phyloP scores from a whole-genome alignment of 257 asterid species.

The Echites panduratus region DNA sequence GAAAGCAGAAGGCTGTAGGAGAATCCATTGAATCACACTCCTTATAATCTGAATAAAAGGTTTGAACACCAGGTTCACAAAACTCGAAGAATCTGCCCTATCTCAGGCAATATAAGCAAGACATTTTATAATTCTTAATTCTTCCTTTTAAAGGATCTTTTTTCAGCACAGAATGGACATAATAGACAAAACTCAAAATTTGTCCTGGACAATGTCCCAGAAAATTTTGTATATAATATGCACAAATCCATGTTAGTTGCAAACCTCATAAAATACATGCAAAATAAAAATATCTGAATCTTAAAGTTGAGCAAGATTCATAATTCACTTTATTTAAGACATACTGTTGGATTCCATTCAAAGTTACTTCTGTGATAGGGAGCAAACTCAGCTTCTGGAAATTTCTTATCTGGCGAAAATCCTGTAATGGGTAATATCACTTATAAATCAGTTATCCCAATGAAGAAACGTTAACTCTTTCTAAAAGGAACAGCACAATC shows the following conservation, averaged over 20 bases:
- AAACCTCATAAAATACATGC: neutral
- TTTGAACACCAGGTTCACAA: neutral
- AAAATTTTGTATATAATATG: neutral
- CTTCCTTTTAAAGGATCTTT: neutral
- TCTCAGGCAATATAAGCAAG: neutral
- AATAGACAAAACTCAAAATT: neutral
- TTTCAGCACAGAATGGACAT: neutral
- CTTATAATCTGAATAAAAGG: too few species aligned
- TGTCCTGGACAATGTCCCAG: neutral
- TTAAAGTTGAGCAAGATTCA: neutral
- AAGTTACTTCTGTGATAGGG: constrained; percentile 58
- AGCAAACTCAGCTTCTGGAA: constrained; percentile 87
- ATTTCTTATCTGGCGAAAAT: constrained; percentile 86
- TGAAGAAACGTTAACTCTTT: neutral
- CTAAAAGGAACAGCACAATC: constrained; percentile 12
- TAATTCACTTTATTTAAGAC: constrained; percentile 31
- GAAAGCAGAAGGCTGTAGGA: too few species aligned
- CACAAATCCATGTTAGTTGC: neutral
- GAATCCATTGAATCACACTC: too few species aligned
- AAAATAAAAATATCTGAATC: neutral
- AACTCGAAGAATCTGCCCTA: neutral
- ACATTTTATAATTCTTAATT: neutral
- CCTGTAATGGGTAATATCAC: constrained; percentile 44
- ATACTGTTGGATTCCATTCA: constrained; percentile 91
- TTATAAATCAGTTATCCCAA: constrained; percentile 2